Evolutionary conservation across 2,329 filamentous ascomycete species (phyloP).

Genomic region (Apiospora hydei): DNA sequence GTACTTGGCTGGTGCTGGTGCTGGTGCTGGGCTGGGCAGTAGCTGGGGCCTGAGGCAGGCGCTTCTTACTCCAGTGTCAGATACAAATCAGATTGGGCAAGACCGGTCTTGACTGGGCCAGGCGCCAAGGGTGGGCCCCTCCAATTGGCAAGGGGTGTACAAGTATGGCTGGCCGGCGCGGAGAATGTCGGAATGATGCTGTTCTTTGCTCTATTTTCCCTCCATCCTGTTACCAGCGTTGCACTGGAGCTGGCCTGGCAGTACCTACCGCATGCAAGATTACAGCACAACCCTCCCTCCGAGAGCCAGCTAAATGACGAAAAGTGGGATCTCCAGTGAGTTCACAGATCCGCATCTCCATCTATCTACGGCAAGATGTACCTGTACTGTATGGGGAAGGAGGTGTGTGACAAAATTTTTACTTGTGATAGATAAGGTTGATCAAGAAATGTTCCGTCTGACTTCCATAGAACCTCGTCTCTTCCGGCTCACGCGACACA

Average conservation of each 20-base stretch:
- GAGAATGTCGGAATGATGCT: constrained; percentile 20
- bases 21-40: constrained; percentile 5
- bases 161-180: constrained; percentile 14
- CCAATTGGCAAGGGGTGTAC: constrained; percentile 4
- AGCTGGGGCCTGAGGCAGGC: background rate
- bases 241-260: constrained; percentile 14
- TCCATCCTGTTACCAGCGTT: constrained; percentile 16
- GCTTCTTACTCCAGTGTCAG: background rate
- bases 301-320: constrained; percentile 13
- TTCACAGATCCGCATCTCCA: constrained; percentile 21
- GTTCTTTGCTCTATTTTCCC: constrained; percentile 8
- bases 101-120: constrained; percentile 14
- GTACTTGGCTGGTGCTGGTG: background rate
- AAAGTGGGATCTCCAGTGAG: constrained; percentile 17
- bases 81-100: constrained; percentile 19
- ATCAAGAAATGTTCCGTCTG: constrained; percentile 11
- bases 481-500: constrained; percentile 1
- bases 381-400: constrained; percentile 20
- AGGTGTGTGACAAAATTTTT: constrained; percentile 16
- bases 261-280: constrained; percentile 18
- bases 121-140: constrained; percentile 13
- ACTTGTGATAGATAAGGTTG: constrained; percentile 20
- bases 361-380: constrained; percentile 14
- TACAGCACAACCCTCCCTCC: constrained; percentile 6
- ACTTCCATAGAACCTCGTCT: background rate